These are phyloP conservation scores for Phlyctochytrium planicorne DNA, from an alignment of 192 early-diverging fungal genomes.

Conservation along the genomic window DNA sequence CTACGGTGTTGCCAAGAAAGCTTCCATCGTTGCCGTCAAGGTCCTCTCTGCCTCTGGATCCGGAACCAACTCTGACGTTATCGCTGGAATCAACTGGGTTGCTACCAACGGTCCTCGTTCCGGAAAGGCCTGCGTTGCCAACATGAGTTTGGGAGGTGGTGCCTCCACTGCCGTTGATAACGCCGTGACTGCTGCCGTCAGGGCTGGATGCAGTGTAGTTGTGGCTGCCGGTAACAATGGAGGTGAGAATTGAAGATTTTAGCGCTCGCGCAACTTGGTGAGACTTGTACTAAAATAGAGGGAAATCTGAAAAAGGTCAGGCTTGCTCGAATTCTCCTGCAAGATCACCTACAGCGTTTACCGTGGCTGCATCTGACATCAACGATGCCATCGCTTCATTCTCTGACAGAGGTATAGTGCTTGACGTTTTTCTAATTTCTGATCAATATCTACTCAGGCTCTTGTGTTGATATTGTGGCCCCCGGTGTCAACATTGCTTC, in stretches of 20 bases:
- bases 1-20: conserved; percentile 89
- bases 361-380: conserved; percentile 65
- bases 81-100: not conserved
- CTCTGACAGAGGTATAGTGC: conserved; percentile 77
- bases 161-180: conserved; percentile 32
- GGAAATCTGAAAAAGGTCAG: not conserved
- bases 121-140: conserved; percentile 23
- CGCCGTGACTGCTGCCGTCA: not conserved
- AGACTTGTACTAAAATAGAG: no score
- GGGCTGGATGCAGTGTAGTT: not conserved
- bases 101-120: conserved; percentile 10
- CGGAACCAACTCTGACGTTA: conserved; percentile 54
- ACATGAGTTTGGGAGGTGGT: conserved; percentile 79
- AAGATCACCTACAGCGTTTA: conserved; percentile 60
- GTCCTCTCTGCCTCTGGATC: conserved; percentile 86
- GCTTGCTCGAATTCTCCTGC: conserved; percentile 62
- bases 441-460: no score
- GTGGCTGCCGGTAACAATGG: conserved; percentile 20
- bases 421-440: no score
- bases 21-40: conserved; percentile 85
- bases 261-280: no score
- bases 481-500: conserved; percentile 48
- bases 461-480: conserved; percentile 59
- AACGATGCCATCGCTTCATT: conserved; percentile 59
- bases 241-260: no score